These are phyloP conservation scores for Galerina marginata DNA, from an alignment of 768 basidiomycete genomes.

Conservation along the genomic window DNA sequence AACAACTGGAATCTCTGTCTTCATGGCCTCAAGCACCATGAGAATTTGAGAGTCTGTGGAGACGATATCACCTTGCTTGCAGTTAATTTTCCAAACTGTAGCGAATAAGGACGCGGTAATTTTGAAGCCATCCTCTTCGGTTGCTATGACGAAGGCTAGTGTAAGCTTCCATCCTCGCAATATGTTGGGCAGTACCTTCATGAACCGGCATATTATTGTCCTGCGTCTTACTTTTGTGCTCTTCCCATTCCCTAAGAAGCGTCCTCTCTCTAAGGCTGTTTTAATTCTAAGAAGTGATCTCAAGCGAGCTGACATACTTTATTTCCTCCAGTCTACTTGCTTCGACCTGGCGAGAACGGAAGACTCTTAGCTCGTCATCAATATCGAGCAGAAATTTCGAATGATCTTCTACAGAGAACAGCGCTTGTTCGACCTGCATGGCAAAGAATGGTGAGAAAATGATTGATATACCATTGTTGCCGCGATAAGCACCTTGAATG, in stretches of 20 bases:
- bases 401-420: conserved; percentile 61
- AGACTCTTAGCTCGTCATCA: conserved; percentile 43
- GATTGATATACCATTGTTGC: background rate
- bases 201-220: background rate
- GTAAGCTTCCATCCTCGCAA: no score
- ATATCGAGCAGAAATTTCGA: conserved; percentile 45
- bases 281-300: background rate
- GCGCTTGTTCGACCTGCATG: conserved; percentile 50
- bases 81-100: conserved; percentile 56
- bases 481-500: conserved; percentile 46
- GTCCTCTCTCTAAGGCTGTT: conserved; percentile 40
- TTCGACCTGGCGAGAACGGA: conserved; percentile 44
- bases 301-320: conserved; percentile 33
- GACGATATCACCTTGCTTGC: conserved; percentile 47
- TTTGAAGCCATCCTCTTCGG: conserved; percentile 1
- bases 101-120: conserved; percentile 47
- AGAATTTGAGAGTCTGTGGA: conserved; percentile 46
- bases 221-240: background rate
- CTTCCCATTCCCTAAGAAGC: conserved; percentile 51
- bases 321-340: conserved; percentile 44
- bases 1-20: conserved; percentile 59
- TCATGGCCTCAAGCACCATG: conserved; percentile 68
- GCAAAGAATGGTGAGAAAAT: background rate
- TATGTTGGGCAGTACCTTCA: background rate
- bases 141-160: background rate